A percentile compares a stretch with the other conserved stretches of the same genome.
These are phyloP conservation scores for Terana coerulea DNA, from an alignment of 768 basidiomycete species.

Conservation along the genomic window DNA sequence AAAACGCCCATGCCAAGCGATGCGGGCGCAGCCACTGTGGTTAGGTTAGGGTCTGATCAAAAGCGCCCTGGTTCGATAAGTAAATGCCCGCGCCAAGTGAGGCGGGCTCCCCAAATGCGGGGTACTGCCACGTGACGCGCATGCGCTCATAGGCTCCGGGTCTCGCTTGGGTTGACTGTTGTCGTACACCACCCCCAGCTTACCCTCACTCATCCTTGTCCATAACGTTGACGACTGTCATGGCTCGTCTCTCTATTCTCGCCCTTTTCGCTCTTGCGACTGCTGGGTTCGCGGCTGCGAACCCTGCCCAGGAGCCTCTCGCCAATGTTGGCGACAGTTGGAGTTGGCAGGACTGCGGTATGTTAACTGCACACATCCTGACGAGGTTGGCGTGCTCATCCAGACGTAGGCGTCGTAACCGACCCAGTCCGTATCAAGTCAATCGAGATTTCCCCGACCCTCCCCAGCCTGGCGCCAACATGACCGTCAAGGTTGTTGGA, in stretches of 20 bases:
- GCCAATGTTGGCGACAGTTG: slow-evolving; percentile 22
- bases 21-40: not conserved
- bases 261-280: slow-evolving; percentile 24
- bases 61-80: not conserved
- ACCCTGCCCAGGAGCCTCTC: slow-evolving; percentile 20
- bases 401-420: slow-evolving; percentile 35
- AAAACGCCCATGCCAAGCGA: slow-evolving; percentile 2
- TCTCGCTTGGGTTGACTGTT: not conserved
- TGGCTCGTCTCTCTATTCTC: slow-evolving; percentile 24
- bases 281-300: slow-evolving; percentile 24
- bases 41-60: not conserved
- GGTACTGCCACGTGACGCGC: slow-evolving; percentile 1
- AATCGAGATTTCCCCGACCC: slow-evolving; percentile 79
- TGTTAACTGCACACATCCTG: slow-evolving; percentile 22
- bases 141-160: not conserved
- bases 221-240: slow-evolving; percentile 14
- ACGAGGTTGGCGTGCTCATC: too few species aligned
- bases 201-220: not conserved
- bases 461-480: slow-evolving; percentile 78
- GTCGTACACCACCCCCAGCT: not conserved
- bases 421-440: slow-evolving; percentile 62
- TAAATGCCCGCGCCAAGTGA: not conserved
- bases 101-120: not conserved
- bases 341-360: slow-evolving; percentile 71
- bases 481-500: slow-evolving; percentile 82